Conservation (phyloP, 805 yeast species). For the Sugiyamaella americana region DNA sequence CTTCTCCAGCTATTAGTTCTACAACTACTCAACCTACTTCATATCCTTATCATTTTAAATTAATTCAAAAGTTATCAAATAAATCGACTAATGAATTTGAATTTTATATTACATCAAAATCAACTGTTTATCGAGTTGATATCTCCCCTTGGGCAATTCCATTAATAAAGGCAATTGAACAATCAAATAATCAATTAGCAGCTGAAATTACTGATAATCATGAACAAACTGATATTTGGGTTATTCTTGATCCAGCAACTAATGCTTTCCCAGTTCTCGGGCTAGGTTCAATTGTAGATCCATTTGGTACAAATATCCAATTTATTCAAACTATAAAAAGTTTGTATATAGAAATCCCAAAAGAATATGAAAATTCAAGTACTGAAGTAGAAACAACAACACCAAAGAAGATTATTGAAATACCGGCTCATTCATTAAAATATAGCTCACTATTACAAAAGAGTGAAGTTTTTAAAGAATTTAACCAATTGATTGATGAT, state of each 20-base stretch:
- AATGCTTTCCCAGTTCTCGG: neutral
- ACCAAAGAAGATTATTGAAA: neutral
- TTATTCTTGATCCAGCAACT: neutral
- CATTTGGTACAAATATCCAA: neutral
- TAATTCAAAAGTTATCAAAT: neutral
- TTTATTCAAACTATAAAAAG: neutral
- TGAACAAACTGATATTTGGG: neutral
- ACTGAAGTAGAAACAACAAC: neutral
- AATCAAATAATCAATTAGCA: neutral
- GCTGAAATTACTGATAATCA: neutral
- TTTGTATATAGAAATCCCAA: neutral
- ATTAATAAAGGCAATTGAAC: conserved; percentile 1
- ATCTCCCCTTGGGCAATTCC: conserved; percentile 9
- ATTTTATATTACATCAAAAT: conserved; percentile 1
- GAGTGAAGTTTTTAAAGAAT: too few relatives aligned
- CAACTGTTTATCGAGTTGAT: conserved; percentile 8
- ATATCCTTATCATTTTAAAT: conserved; percentile 1
- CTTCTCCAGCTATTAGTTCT: neutral
- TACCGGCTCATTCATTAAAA: neutral
- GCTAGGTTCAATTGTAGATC: neutral
- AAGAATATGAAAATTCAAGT: neutral
- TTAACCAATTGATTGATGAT: too few relatives aligned
- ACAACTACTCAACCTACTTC: neutral
- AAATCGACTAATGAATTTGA: neutral
- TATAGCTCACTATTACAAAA: neutral